Base-by-base conservation (phyloP, 495 filamentous ascomycete genomes). In the Xylaria acuta region DNA sequence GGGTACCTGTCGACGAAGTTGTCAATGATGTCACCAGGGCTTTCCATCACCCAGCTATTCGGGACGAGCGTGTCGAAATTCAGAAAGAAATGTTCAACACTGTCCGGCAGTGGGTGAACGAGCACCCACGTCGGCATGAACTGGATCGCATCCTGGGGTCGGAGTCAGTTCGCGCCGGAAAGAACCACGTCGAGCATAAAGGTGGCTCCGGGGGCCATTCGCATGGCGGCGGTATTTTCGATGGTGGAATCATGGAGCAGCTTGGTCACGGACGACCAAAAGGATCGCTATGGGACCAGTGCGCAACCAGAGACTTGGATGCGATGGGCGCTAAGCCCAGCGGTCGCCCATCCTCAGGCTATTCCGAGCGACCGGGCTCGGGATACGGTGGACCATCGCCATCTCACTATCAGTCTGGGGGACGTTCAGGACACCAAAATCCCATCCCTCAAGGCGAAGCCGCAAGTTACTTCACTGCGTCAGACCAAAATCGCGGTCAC, bases 11-110 rank as follows among this genome's bases (percentile, higher is more conserved):
- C 20, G 85, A 94, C 40, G 89, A 96, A 75, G 92, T 98, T 1
- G 82, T 95, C 34, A 80, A 91, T 53, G 95, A 98, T 70, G 89
- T 94, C 59, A 74, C 91, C 20, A 86, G 85, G 14, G 92, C 92
- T 2, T 97, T 98, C 84, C 95, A 98, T 79, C 95, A 98, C 78
- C 95, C 95, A 0, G 93, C 90, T 8, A 81, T 93, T 54, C 88
- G 94, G 14, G 87, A 95, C 66, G 89, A 89, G 25, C 82, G 82
- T 66, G 84, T 90, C 64, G 92, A 97, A 76, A 89, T 95, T 54
- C 95, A 98, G 74, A 83, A 88, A 8, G 88, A 89, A 41, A 98
- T 98, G 95, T 98, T 92, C 79, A 86, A 90, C 62, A 91, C 90
- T 2, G 94, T 98, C 16, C 82, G 92, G 72, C 83, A 83, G 54